Base-by-base conservation (phyloP, 306 rosid species). In the Rosa rugosa region DNA sequence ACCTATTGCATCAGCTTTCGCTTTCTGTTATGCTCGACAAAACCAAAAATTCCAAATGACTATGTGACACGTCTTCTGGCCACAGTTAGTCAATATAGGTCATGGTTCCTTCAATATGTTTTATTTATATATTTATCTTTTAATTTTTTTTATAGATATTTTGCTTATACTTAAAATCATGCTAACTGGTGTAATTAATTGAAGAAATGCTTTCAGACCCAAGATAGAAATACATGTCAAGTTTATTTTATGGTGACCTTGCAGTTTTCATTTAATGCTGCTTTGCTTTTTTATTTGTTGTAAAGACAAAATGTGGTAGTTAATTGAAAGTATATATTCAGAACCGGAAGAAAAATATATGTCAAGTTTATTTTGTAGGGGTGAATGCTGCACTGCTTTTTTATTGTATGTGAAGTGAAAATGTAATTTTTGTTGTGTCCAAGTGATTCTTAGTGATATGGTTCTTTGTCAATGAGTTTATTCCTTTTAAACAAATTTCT, bases 41-140 rank as follows among this genome's bases (percentile, higher is more conserved):
- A 50, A 49, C 57, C 20, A 31, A 45, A 44, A 45, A 13, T 23
- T 70, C 20, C 73, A 12, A 42, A 46, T 27, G 44, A 20, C 16
- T 20, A 8, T 47, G 45, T 46, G 0, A 11, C n/a, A 69, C 8
- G 40, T n/a, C 6, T 51, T 69, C 41, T 50, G 16, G 36, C 36
- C 36, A 31, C 36, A 31, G 36, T 31, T 31, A 2, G 36, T 31
- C 36, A 31, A 31, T 31, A 1, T 27, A 45, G 40, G 46, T 70
- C 11, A 10, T 70, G 74, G 74, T 23, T 46, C 74, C 56, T 46
- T 70, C 11, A 45, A 7, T 70, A 31, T 70, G 57, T 22, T 70
- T 70, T 44, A 44, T 9, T 6, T 44, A 44, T 44, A 44, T 49
- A 49, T 49, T 31, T 31, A 31, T 31, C 36, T 49, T 49, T 49